Conservation (phyloP, 2,329 filamentous ascomycete species). For the Orbilia quercus region DNA sequence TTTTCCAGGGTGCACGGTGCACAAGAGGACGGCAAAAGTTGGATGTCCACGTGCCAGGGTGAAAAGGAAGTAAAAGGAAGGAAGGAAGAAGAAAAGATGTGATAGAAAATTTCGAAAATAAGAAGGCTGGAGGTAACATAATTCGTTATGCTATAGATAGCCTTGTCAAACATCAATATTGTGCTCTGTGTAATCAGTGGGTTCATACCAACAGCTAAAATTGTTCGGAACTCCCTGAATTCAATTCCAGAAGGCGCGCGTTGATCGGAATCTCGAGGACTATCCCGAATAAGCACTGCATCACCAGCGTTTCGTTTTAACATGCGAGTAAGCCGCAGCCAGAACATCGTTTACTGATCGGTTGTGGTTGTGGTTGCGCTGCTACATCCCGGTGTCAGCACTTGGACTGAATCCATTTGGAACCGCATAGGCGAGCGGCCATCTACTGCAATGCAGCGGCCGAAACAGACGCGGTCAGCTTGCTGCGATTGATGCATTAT, state of each 20-base stretch:
- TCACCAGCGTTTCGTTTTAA: conserved; percentile 16
- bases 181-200: neutral
- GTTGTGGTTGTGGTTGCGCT: neutral
- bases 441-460: conserved; percentile 41
- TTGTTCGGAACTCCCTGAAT: too few relatives aligned
- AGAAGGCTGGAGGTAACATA: conserved; percentile 5
- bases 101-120: neutral
- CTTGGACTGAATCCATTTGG: neutral
- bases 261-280: neutral
- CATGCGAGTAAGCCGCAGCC: conserved; percentile 41
- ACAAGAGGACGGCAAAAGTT: conserved; percentile 20
- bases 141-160: conserved; percentile 12
- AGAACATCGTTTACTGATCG: conserved; percentile 40
- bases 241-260: neutral
- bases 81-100: neutral
- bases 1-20: conserved; percentile 17
- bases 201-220: too few relatives aligned
- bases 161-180: neutral
- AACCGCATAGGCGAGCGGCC: conserved; percentile 27
- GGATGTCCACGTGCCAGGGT: conserved; percentile 37
- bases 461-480: conserved; percentile 37
- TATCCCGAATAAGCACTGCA: conserved; percentile 15
- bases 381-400: neutral
- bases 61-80: conserved; percentile 9
- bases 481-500: conserved; percentile 44